Conservation (phyloP, 2,329 filamentous ascomycete species). For the Fusarium sp. region DNA sequence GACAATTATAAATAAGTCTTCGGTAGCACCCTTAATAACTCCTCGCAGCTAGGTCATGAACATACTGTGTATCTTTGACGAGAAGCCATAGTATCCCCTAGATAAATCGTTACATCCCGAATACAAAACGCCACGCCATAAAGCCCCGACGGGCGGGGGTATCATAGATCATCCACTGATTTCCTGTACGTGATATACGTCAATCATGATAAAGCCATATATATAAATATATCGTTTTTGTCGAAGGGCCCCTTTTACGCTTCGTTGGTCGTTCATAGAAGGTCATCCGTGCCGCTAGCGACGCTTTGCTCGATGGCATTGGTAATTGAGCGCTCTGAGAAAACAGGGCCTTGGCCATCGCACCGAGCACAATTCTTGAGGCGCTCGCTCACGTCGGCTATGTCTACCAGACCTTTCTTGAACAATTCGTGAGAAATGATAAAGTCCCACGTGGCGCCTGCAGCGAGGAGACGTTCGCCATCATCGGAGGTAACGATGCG, state of each 20-base stretch:
- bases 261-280: conserved; percentile 57
- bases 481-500: conserved; percentile 74
- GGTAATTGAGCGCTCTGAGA: conserved; percentile 79
- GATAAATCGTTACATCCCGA: conserved; percentile 32
- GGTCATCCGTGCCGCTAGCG: conserved; percentile 80
- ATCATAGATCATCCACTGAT: conserved; percentile 40
- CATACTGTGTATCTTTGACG: conserved; percentile 1
- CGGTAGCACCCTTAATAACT: conserved; percentile 12
- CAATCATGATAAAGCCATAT: conserved; percentile 41
- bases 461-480: conserved; percentile 77
- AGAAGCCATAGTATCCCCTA: conserved; percentile 2
- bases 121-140: conserved; percentile 45
- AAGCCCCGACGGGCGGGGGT: conserved; percentile 46
- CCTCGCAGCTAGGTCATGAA: conserved; percentile 8
- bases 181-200: conserved; percentile 42
- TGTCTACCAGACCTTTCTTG: conserved; percentile 81
- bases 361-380: conserved; percentile 82
- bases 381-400: conserved; percentile 82
- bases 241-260: conserved; percentile 15
- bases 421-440: conserved; percentile 86
- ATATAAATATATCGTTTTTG: conserved; percentile 8
- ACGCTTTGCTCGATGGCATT: conserved; percentile 83
- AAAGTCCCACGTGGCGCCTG: conserved; percentile 87
- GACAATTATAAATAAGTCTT: not conserved
- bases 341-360: conserved; percentile 89